A percentile compares a stretch with the other conserved stretches of the same genome.
These are phyloP conservation scores for Sporothrix dimorphospora DNA, from an alignment of 2,329 filamentous ascomycete genomes.

Conservation along the genomic window DNA sequence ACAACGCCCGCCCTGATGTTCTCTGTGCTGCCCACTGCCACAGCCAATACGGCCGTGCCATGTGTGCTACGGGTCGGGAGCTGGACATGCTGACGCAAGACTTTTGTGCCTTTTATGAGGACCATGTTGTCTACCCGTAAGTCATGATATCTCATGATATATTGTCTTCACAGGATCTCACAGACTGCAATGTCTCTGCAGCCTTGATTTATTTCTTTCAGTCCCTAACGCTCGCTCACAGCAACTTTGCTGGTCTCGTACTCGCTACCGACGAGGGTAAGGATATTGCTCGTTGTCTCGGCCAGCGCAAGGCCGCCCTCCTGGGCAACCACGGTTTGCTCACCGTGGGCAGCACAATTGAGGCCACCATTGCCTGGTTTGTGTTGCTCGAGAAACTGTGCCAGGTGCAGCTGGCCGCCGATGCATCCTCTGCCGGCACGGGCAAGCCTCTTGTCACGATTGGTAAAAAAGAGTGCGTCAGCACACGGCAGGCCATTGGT, in stretches of 20 bases:
- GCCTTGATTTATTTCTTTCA: not conserved
- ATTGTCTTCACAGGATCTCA: too few relatives aligned
- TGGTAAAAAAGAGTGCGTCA: conserved; percentile 33
- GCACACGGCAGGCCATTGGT: conserved; percentile 35
- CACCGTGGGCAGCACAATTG: conserved; percentile 53
- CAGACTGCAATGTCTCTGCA: too few relatives aligned
- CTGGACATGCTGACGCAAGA: conserved; percentile 69
- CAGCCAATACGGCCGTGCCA: conserved; percentile 56
- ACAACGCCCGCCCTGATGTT: conserved; percentile 57
- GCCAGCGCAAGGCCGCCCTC: conserved; percentile 54
- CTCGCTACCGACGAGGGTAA: conserved; percentile 44
- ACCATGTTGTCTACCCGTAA: conserved; percentile 45
- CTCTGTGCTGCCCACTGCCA: conserved; percentile 59
- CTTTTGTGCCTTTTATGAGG: conserved; percentile 61
- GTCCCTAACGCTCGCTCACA: not conserved
- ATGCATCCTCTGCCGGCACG: conserved; percentile 62
- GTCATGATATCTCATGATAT: too few relatives aligned
- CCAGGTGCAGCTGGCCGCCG: conserved; percentile 54
- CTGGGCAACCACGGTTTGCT: conserved; percentile 59
- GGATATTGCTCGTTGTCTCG: conserved; percentile 52
- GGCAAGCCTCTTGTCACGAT: conserved; percentile 44
- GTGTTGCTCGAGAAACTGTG: conserved; percentile 54
- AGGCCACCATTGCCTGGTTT: conserved; percentile 58
- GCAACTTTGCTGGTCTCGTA: conserved; percentile 55
- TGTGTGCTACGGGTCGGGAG: conserved; percentile 62